Conservation (phyloP, 2,329 filamentous ascomycete genomes). For the Aspergillus sp. region DNA sequence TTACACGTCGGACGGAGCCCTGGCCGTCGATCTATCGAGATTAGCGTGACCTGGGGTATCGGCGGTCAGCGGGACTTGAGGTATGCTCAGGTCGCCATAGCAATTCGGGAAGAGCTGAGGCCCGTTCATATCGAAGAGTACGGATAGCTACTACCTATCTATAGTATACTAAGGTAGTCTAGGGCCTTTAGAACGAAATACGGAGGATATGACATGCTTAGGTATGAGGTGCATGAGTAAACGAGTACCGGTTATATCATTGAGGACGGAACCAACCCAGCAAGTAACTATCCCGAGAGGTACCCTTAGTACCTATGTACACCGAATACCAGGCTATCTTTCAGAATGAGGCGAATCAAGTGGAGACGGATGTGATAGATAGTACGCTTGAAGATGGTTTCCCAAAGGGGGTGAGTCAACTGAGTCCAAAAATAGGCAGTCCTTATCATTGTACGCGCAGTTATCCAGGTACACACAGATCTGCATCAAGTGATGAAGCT, state of each 20-base stretch:
- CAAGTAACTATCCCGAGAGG: conserved; percentile 19
- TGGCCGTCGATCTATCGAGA: conserved; percentile 22
- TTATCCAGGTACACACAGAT: no score
- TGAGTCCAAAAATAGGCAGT: conserved; percentile 1
- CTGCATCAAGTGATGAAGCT: neutral
- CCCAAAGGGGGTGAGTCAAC: conserved; percentile 5
- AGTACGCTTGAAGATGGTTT: neutral
- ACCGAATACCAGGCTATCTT: neutral
- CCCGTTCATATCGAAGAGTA: neutral
- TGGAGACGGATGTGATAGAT: neutral
- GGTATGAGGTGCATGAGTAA: no score
- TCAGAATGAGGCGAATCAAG: conserved; percentile 5
- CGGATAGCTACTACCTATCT: no score
- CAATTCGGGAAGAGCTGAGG: neutral
- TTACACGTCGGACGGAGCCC: conserved; percentile 2
- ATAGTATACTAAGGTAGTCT: no score
- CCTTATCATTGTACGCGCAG: neutral
- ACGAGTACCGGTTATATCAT: neutral
- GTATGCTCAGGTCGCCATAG: neutral
- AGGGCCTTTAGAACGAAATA: no score
- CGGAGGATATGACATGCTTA: no score
- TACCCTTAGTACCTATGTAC: neutral
- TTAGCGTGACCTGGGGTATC: conserved; percentile 16
- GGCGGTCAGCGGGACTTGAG: neutral
- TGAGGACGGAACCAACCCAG: conserved; percentile 8